A percentile compares a stretch with the other conserved stretches of the same genome.
These are phyloP conservation scores for Fusarium anguioides DNA, from an alignment of 2,329 filamentous ascomycete genomes.

Conservation along the genomic window DNA sequence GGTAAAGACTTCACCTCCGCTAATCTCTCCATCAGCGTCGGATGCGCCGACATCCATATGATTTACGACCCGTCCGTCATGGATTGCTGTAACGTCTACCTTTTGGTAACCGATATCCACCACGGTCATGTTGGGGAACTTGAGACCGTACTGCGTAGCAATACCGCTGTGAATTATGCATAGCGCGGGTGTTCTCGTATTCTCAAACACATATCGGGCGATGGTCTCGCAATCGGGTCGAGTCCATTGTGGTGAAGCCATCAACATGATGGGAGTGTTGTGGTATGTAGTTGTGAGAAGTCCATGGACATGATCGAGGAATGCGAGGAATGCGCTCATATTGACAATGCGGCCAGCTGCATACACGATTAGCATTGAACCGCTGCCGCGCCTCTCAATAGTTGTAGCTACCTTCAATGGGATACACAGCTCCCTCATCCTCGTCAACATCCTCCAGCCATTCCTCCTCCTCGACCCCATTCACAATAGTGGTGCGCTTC, in stretches of 20 bases:
- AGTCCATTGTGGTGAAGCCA: constrained; percentile 91
- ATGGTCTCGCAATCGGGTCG: constrained; percentile 87
- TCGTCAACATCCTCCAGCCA: constrained; percentile 92
- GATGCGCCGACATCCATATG: constrained; percentile 71
- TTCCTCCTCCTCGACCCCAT: constrained; percentile 67
- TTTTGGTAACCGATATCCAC: constrained; percentile 94
- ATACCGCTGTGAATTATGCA: constrained; percentile 90
- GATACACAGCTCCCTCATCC: constrained; percentile 89
- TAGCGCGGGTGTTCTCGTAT: constrained; percentile 93
- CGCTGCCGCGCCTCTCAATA: neutral
- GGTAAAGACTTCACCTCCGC: constrained; percentile 91
- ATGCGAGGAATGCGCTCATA: constrained; percentile 92
- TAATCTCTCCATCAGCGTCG: constrained; percentile 63
- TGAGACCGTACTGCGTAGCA: constrained; percentile 86
- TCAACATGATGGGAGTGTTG: constrained; percentile 93
- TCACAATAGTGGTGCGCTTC: constrained; percentile 66
- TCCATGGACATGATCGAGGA: constrained; percentile 92
- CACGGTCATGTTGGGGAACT: constrained; percentile 80
- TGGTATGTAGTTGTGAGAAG: constrained; percentile 91
- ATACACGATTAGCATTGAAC: constrained; percentile 26
- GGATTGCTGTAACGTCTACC: constrained; percentile 90
- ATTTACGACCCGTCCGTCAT: constrained; percentile 80
- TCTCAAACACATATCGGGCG: constrained; percentile 95
- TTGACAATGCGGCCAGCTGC: constrained; percentile 83
- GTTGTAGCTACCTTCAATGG: constrained; percentile 68